These are phyloP conservation scores for Parathielavia hyrcaniae DNA, from an alignment of 495 filamentous ascomycete species.

Conservation along the genomic window DNA sequence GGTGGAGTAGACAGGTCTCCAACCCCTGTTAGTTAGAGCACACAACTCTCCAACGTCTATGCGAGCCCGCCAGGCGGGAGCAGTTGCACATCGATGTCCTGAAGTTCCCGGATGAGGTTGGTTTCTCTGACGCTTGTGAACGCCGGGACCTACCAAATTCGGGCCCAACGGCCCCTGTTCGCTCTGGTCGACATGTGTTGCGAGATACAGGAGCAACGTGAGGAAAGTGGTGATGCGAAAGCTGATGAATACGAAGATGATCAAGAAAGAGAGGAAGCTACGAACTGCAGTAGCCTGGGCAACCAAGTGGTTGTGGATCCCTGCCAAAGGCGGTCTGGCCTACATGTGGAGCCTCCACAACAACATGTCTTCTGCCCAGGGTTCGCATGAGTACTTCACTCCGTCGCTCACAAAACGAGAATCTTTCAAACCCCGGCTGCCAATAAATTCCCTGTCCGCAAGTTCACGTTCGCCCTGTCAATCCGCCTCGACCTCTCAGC, in stretches of 20 bases:
- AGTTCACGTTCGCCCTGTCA: not conserved
- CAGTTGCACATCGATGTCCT: too few relatives aligned
- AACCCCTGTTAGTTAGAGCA: not conserved
- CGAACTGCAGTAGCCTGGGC: too few relatives aligned
- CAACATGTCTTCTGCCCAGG: too few relatives aligned
- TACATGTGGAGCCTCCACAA: too few relatives aligned
- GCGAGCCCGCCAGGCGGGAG: not conserved
- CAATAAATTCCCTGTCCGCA: not conserved
- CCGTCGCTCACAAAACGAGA: not conserved
- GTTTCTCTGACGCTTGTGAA: not conserved
- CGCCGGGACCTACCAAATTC: not conserved
- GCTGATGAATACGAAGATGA: too few relatives aligned
- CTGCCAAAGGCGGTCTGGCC: too few relatives aligned
- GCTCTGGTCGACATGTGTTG: not conserved
- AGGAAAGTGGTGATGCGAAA: too few relatives aligned
- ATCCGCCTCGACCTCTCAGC: not conserved
- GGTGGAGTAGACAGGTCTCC: not conserved
- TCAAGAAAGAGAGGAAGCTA: too few relatives aligned
- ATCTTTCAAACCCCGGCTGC: slow-evolving; percentile 1
- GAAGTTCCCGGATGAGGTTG: not conserved
- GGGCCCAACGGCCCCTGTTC: not conserved
- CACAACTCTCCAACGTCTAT: not conserved
- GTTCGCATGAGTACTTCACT: too few relatives aligned
- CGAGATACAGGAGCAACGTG: too few relatives aligned
- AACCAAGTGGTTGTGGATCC: too few relatives aligned